Base-by-base conservation (phyloP, 768 basidiomycete species). In the Xerocomellus intermedius region DNA sequence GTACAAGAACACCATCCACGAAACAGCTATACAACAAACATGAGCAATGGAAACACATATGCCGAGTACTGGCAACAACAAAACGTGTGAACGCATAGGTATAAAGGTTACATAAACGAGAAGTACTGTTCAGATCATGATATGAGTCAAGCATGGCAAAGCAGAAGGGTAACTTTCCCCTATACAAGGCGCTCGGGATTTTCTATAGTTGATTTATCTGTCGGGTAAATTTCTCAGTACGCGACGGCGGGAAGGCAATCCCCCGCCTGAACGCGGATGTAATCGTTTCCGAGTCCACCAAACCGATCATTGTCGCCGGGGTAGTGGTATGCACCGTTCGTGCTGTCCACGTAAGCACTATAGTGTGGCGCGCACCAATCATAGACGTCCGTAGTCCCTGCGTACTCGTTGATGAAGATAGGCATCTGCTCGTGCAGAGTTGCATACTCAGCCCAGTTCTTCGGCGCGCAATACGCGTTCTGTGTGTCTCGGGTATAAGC, bases 321-420 rank as follows among this genome's bases (percentile, higher is more conserved):
- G 42, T 64, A 64, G 37, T 48, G 52, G 42, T 64, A 62, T 26
- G 54, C 24, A 8, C 46, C 19, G 38, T 52, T 41, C 1, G 43
- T n/a, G 26, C 19, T 19, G 16, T 58, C 57, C 14, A 43, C 26
- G 44, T 53, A 66, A 17, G 52, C 32, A 21, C 16, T 21, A n/a
- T 68, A 64, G 52, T 58, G 45, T 1, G 64, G 53, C n/a, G 58
- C 42, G 19, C 57, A 70, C 69, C 69, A 70, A 37, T 66, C 64
- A 26, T 67, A 69, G 16, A 57, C 28, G 42, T 50, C 36, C 28
- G 57, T 28, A 1, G 46, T 2, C 0, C 58, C 62, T 8, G 56
- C 64, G 19, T 61, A 68, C 32, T 69, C 61, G 24, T 69, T 71
- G 53, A 70, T 58, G 22, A 70, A 72, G 33, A 68, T 58, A 9